These are phyloP conservation scores for Hirschioporus abietinus DNA, from an alignment of 768 basidiomycete species.

Conservation along the genomic window DNA sequence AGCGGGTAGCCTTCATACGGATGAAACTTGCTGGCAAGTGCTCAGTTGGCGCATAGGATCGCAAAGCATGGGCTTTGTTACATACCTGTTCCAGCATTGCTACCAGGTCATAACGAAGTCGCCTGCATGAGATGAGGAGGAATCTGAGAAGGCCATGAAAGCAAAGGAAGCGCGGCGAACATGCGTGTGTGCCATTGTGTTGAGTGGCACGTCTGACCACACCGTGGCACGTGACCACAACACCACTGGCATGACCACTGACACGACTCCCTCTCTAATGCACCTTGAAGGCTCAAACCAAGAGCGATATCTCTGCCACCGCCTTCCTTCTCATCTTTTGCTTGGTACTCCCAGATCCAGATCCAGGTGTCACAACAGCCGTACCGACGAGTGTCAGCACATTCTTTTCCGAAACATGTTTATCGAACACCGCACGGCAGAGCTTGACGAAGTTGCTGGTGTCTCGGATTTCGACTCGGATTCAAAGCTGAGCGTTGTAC, in stretches of 20 bases:
- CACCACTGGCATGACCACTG: no score
- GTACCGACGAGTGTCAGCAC: slow-evolving; percentile 18
- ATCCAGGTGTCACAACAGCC: slow-evolving; percentile 14
- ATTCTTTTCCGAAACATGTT: slow-evolving; percentile 12
- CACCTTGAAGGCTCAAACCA: background rate
- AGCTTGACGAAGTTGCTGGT: background rate
- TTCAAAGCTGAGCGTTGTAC: background rate
- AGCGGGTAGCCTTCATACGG: no score
- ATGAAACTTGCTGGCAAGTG: slow-evolving; percentile 67
- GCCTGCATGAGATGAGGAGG: no score
- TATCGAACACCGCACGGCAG: slow-evolving; percentile 68
- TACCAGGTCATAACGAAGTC: no score
- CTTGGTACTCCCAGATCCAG: background rate
- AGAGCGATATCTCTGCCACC: background rate
- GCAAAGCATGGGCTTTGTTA: no score
- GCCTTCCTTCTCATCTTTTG: background rate
- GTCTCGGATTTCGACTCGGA: background rate
- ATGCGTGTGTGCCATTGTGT: no score
- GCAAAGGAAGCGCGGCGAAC: no score
- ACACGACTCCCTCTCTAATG: slow-evolving; percentile 2
- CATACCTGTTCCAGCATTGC: no score
- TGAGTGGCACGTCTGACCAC: no score
- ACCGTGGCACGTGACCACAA: no score
- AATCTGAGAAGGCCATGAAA: no score
- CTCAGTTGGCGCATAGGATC: no score